Conservation (phyloP, 2,329 filamentous ascomycete genomes). For the Stagonosporopsis tanaceti region DNA sequence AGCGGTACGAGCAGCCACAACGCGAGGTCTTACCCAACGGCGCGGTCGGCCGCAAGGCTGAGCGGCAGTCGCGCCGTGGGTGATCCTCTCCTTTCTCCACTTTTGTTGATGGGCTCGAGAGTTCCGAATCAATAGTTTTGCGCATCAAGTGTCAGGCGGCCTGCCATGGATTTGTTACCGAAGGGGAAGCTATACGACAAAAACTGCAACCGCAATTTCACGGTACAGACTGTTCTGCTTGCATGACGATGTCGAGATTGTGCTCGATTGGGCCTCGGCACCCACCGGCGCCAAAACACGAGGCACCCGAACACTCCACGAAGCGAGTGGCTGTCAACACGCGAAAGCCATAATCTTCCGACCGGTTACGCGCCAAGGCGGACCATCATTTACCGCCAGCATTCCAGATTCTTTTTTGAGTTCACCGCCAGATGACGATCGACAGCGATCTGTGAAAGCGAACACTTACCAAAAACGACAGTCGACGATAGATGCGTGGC, state of each 20-base stretch:
- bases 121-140: conserved; percentile 25
- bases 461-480: conserved; percentile 17
- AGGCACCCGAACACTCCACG: conserved; percentile 14
- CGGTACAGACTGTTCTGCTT: conserved; percentile 18
- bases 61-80: conserved; percentile 9
- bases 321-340: conserved; percentile 12
- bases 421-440: conserved; percentile 16
- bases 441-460: conserved; percentile 11
- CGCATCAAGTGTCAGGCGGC: conserved; percentile 13
- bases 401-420: conserved; percentile 17
- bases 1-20: conserved; percentile 9
- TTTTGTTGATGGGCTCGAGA: conserved; percentile 15
- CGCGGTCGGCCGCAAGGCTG: conserved; percentile 8
- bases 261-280: conserved; percentile 13
- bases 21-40: conserved; percentile 4
- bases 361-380: conserved; percentile 8
- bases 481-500: conserved; percentile 15
- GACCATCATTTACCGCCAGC: conserved; percentile 4
- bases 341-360: conserved; percentile 8
- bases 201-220: conserved; percentile 24
- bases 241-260: conserved; percentile 19
- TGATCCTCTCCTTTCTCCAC: conserved; percentile 18
- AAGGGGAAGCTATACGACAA: conserved; percentile 8
- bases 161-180: conserved; percentile 7
- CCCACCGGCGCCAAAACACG: conserved; percentile 22